These are phyloP conservation scores for Hypoxylon sp. DNA, from an alignment of 2,329 filamentous ascomycete species.

Conservation along the genomic window DNA sequence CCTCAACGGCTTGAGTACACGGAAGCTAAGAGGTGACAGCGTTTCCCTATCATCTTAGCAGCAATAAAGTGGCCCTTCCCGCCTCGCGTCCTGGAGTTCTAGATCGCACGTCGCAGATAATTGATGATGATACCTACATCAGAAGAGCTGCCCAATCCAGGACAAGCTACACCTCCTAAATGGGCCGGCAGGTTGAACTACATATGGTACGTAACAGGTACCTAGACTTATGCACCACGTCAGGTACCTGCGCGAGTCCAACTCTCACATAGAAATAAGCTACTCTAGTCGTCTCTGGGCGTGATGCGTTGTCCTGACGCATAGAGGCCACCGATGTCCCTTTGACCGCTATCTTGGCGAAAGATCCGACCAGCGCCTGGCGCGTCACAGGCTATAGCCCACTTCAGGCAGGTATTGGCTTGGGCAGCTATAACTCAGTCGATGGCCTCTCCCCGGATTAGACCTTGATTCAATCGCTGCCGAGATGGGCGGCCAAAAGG, in stretches of 20 bases:
- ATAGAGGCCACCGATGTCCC: neutral
- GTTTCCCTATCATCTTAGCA: neutral
- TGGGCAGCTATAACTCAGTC: no score
- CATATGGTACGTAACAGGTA: neutral
- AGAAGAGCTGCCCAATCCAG: conserved; percentile 7
- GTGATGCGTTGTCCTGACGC: neutral
- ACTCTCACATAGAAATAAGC: neutral
- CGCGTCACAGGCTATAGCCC: no score
- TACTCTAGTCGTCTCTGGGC: neutral
- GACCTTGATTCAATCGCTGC: no score
- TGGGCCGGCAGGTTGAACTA: no score
- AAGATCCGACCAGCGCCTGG: no score
- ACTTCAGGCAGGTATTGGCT: no score
- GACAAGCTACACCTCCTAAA: neutral
- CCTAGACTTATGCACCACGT: neutral
- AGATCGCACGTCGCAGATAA: conserved; percentile 1
- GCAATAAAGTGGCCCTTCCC: neutral
- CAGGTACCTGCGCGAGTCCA: neutral
- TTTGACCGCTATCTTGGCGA: no score
- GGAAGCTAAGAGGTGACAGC: neutral
- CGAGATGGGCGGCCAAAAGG: no score
- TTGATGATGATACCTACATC: no score
- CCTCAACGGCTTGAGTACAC: neutral
- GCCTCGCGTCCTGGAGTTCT: conserved; percentile 9
- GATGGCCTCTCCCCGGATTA: no score